phyloP scores from a whole-genome alignment of 352 stramenopile genomes.

The Elongisporangium prolatum region DNA sequence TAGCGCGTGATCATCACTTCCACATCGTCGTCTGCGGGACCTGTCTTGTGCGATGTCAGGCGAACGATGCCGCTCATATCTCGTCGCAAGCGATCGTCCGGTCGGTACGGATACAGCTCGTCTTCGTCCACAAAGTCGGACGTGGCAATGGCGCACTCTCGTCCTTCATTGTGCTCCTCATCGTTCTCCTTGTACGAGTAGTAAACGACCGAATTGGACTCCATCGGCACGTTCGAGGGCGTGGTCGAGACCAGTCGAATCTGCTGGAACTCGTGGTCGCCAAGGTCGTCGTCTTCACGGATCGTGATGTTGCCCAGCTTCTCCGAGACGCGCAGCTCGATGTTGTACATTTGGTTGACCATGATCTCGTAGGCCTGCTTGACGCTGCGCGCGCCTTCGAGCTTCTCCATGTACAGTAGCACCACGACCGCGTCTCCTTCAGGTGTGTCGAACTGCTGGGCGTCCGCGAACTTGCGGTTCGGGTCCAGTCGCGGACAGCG shows the following conservation, averaged over 20 bases:
- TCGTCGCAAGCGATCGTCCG: constrained; percentile 18
- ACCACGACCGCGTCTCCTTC: constrained; percentile 34
- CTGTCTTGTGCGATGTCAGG: not conserved
- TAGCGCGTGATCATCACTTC: constrained; percentile 27
- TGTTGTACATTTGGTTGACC: constrained; percentile 32
- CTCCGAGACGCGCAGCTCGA: constrained; percentile 71
- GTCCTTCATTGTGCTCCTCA: not conserved
- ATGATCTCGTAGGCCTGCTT: constrained; percentile 43
- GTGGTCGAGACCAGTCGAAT: constrained; percentile 30
- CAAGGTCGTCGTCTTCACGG: constrained; percentile 59
- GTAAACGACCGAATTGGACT: constrained; percentile 21
- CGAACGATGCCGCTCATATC: constrained; percentile 19
- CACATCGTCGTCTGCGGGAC: constrained; percentile 5
- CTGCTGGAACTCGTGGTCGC: constrained; percentile 19
- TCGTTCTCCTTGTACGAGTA: constrained; percentile 7
- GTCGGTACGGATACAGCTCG: constrained; percentile 20
- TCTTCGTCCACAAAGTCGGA: constrained; percentile 28
- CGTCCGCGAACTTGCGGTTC: constrained; percentile 22
- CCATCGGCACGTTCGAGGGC: constrained; percentile 11
- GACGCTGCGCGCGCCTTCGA: constrained; percentile 21
- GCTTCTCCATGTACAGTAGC: constrained; percentile 42
- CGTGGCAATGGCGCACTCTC: constrained; percentile 19
- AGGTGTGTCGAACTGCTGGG: constrained; percentile 35
- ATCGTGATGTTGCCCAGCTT: constrained; percentile 63
- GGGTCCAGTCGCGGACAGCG: constrained; percentile 16